Percentiles rank a stretch among this genome's conserved stretches.
Evolutionary conservation across 208 protist species (phyloP).

Genomic region (Naegleria lovaniensis): DNA sequence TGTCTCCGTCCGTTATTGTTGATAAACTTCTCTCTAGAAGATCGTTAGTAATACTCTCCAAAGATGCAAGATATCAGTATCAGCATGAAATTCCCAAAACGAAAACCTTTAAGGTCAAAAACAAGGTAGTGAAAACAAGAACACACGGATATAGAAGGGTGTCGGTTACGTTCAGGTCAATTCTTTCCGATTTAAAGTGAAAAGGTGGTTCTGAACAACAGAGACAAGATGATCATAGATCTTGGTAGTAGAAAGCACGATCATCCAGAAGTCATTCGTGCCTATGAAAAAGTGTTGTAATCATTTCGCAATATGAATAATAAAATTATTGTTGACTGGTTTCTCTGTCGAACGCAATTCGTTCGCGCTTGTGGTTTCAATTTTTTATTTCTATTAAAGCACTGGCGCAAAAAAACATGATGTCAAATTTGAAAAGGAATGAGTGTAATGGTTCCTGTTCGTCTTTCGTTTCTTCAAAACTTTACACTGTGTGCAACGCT

Average conservation of each 20-base stretch:
- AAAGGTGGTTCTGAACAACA: no score
- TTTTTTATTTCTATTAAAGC: no score
- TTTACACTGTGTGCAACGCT: no score
- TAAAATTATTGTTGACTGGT: no score
- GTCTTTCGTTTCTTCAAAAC: no score
- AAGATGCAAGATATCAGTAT: neutral
- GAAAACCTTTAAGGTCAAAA: neutral
- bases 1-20: neutral
- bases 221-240: neutral
- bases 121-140: neutral
- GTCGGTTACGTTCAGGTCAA: neutral
- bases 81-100: neutral
- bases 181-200: neutral
- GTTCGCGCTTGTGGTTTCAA: no score
- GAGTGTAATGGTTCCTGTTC: no score
- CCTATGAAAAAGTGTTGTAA: neutral
- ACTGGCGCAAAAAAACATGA: no score
- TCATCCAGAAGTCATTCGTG: neutral
- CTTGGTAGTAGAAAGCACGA: neutral
- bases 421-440: no score
- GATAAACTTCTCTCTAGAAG: neutral
- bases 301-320: neutral
- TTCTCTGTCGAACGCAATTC: no score
- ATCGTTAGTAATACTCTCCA: neutral
- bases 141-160: neutral